phyloP scores from a whole-genome alignment of 768 basidiomycete genomes.

The Pisolithus tinctorius region DNA sequence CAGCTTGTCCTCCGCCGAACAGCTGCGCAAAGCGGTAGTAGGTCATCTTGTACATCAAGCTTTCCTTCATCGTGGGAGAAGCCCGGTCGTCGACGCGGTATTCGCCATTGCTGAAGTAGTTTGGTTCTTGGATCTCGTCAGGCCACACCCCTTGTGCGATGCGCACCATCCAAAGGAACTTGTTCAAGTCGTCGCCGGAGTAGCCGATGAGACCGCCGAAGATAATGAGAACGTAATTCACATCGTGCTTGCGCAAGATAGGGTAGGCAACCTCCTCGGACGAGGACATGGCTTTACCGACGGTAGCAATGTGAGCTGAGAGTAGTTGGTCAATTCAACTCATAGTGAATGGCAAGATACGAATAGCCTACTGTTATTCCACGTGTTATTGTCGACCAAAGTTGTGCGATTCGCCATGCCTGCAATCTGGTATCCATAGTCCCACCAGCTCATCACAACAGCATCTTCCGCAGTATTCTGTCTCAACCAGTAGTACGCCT shows the following conservation, averaged over 20 bases:
- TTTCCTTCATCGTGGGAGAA: constrained; percentile 83
- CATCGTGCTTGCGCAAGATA: constrained; percentile 94
- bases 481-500: constrained; percentile 98
- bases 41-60: constrained; percentile 99
- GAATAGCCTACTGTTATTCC: constrained; percentile 87
- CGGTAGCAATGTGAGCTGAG: constrained; percentile 93
- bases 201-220: constrained; percentile 96
- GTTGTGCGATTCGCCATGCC: constrained; percentile 98
- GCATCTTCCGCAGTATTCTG: constrained; percentile 90
- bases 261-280: constrained; percentile 95
- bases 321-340: constrained; percentile 1
- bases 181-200: constrained; percentile 99
- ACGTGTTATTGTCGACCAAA: constrained; percentile 97
- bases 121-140: constrained; percentile 92
- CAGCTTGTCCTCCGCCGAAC: constrained; percentile 66
- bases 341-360: neutral
- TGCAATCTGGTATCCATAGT: constrained; percentile 99
- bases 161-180: constrained; percentile 98
- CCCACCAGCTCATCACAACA: constrained; percentile 99
- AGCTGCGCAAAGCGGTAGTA: constrained; percentile 94
- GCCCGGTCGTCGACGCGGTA: constrained; percentile 89
- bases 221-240: constrained; percentile 94
- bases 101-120: constrained; percentile 93
- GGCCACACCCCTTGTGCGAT: constrained; percentile 97
- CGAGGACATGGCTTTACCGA: constrained; percentile 97